These are phyloP conservation scores for Exophiala sp. DNA, from an alignment of 2,329 filamentous ascomycete species.

Conservation along the genomic window DNA sequence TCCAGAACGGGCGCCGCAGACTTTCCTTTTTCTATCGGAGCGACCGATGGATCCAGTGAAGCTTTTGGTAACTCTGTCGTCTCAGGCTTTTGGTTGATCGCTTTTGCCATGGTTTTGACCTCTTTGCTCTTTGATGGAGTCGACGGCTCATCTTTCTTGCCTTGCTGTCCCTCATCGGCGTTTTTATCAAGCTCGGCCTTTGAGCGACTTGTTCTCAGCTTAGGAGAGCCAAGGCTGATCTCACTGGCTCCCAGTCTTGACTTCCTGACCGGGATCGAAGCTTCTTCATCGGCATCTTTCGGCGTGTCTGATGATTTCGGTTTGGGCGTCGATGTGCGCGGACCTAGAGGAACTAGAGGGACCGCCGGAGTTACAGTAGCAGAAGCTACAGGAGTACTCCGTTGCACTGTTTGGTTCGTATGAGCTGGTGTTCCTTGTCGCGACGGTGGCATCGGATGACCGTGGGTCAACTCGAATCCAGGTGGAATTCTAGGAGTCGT, in stretches of 20 bases:
- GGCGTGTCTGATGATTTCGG: conserved; percentile 27
- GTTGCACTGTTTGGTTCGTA: conserved; percentile 43
- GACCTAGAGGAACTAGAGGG: conserved; percentile 30
- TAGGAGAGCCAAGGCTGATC: conserved; percentile 40
- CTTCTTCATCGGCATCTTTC: conserved; percentile 12
- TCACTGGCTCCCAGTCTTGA: conserved; percentile 30
- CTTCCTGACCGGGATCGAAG: conserved; percentile 1
- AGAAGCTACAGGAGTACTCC: conserved; percentile 30
- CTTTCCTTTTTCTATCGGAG: conserved; percentile 3
- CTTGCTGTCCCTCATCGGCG: conserved; percentile 1
- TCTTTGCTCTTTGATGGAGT: conserved; percentile 6
- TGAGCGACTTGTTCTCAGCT: conserved; percentile 23
- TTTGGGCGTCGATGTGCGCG: conserved; percentile 20
- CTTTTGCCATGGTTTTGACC: conserved; percentile 31
- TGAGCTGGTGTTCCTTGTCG: conserved; percentile 13
- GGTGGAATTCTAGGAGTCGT: conserved; percentile 27
- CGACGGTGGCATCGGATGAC: conserved; percentile 41
- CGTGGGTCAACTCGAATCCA: conserved; percentile 40
- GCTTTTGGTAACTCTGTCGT: conserved; percentile 17
- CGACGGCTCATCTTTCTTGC: conserved; percentile 1
- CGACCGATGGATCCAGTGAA: background rate
- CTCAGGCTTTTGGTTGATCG: conserved; percentile 6
- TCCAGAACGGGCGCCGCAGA: conserved; percentile 17
- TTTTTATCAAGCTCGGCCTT: conserved; percentile 8
- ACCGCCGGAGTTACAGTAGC: conserved; percentile 33